Evolutionary conservation across 345 rosid species (phyloP), one percentile per base, ranked within the genome.

Genomic region (Arabis alpina): DNA sequence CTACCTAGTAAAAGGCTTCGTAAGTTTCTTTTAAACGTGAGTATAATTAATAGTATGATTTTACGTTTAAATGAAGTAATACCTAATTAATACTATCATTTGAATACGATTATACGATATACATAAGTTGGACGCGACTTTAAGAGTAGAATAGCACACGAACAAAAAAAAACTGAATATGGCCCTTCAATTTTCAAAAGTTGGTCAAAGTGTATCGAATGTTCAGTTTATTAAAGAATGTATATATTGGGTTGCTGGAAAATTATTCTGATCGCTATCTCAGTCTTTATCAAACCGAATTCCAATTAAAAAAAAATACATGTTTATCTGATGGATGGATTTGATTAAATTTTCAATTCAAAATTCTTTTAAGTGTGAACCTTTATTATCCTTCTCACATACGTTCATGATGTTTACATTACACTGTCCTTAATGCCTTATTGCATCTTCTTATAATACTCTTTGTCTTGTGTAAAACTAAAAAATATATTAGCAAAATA

Each of bases 381-480:
- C 36, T 49, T 4, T 27, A 9, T 66, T 37, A 23, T 40, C 37
- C 48, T 50, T 65, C n/a, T n/a, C 60, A 64, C 60, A 51, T 52
- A 66, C 51, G 41, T 25, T 25, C 15, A 8, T 66, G 60, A 66
- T 66, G 40, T 66, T 65, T 39, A 65, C 60, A n/a, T n/a, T n/a
- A n/a, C n/a, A n/a, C n/a, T n/a, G n/a, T n/a, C n/a, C n/a, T n/a
- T n/a, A n/a, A n/a, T n/a, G n/a, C n/a, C n/a, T n/a, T n/a, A n/a
- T n/a, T n/a, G n/a, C n/a, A n/a, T n/a, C n/a, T n/a, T n/a, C n/a
- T n/a, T n/a, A n/a, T n/a, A n/a, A n/a, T n/a, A n/a, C n/a, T n/a
- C n/a, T n/a, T n/a, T n/a, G n/a, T n/a, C n/a, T n/a, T n/a, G n/a
- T n/a, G n/a, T n/a, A n/a, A n/a, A n/a, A n/a, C n/a, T n/a, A n/a